Conservation (phyloP, 306 rosid genomes). For the Fragaria vesca region DNA sequence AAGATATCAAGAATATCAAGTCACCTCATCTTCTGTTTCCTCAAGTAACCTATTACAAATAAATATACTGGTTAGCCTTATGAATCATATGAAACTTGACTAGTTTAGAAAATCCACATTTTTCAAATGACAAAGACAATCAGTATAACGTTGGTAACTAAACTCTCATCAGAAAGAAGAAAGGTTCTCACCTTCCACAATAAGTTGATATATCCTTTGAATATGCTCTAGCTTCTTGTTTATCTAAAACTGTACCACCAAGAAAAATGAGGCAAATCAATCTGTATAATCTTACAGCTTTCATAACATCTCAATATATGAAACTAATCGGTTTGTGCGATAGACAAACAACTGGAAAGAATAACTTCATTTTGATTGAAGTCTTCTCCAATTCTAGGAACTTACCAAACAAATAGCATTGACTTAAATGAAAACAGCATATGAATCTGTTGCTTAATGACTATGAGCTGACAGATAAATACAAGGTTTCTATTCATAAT, state of each 20-base stretch:
- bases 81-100: slow-evolving; percentile 23
- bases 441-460: neutral
- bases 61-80: slow-evolving; percentile 41
- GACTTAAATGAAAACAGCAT: neutral
- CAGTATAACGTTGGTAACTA: slow-evolving; percentile 5
- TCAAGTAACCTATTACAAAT: slow-evolving; percentile 72
- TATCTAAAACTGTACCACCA: slow-evolving; percentile 40
- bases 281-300: neutral
- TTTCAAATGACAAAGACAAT: slow-evolving; percentile 22
- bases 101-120: slow-evolving; percentile 8
- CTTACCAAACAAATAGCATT: neutral
- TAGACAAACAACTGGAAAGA: neutral
- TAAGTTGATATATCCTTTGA: slow-evolving; percentile 83
- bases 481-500: neutral
- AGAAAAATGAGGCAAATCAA: neutral
- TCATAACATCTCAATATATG: neutral
- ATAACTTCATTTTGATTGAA: neutral
- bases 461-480: neutral
- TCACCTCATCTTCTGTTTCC: slow-evolving; percentile 90
- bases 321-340: neutral
- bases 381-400: neutral
- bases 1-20: slow-evolving; percentile 14
- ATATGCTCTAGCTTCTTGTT: slow-evolving; percentile 85
- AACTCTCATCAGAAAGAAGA: neutral
- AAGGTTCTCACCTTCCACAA: slow-evolving; percentile 72